Percentiles rank a stretch among this genome's conserved stretches.
phyloP scores from a whole-genome alignment of 2,329 filamentous ascomycete genomes.

The Cyclaneusma minus region DNA sequence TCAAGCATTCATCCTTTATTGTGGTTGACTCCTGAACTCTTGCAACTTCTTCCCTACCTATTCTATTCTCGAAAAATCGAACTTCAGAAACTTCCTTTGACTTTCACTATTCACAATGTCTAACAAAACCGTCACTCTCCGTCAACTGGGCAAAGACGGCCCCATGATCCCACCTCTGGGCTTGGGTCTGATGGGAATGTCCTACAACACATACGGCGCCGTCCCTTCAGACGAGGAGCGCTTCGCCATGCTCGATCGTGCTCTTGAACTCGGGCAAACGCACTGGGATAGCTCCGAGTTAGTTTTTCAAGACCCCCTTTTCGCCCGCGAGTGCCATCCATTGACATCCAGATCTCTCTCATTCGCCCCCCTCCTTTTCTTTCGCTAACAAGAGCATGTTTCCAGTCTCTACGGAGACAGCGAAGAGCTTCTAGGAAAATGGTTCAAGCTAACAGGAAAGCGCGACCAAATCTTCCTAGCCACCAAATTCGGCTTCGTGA shows the following conservation, averaged over 20 bases:
- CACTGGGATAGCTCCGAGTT: conserved; percentile 25
- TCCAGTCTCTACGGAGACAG: conserved; percentile 25
- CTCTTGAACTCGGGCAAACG: conserved; percentile 21
- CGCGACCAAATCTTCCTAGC: conserved; percentile 33
- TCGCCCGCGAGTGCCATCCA: neutral
- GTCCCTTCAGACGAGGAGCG: conserved; percentile 23
- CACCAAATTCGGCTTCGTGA: conserved; percentile 30
- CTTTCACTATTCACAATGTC: too few species aligned
- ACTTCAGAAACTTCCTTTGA: conserved; percentile 4
- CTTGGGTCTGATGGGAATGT: conserved; percentile 11
- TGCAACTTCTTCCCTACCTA: too few species aligned
- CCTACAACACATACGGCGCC: conserved; percentile 16
- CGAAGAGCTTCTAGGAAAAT: conserved; percentile 31
- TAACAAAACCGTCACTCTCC: conserved; percentile 1
- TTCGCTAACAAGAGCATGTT: conserved; percentile 8
- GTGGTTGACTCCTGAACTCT: too few species aligned
- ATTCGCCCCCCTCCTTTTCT: neutral
- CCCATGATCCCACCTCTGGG: conserved; percentile 11
- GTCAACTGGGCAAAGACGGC: conserved; percentile 11
- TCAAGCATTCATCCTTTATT: too few species aligned
- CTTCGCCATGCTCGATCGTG: conserved; percentile 23
- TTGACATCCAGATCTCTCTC: neutral
- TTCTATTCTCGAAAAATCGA: conserved; percentile 1
- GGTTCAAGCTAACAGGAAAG: conserved; percentile 28
- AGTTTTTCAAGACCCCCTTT: conserved; percentile 6